Conservation (phyloP, 345 rosid species). For the Pseudoturritis turrita region DNA sequence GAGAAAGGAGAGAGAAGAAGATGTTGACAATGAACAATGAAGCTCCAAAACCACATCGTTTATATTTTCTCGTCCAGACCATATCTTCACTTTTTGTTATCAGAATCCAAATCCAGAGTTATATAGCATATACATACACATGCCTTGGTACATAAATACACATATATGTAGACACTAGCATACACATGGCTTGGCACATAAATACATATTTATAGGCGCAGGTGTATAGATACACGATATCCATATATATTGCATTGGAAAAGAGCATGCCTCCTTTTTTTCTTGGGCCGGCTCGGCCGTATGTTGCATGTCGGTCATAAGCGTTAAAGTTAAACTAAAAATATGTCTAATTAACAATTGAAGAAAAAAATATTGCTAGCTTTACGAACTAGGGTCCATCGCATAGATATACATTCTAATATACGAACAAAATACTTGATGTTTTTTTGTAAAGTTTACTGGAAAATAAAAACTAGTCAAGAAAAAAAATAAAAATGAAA, state of each 20-base stretch:
- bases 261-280: conserved; percentile 10
- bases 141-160: neutral
- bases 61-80: conserved; percentile 7
- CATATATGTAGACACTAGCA: neutral
- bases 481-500: too few species aligned
- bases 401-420: neutral
- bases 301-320: neutral
- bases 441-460: too few species aligned
- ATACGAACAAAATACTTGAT: too few species aligned
- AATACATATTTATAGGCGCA: neutral
- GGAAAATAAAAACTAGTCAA: too few species aligned
- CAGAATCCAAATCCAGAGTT: neutral
- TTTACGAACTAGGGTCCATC: neutral
- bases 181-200: neutral
- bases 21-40: conserved; percentile 16
- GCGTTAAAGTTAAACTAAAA: neutral
- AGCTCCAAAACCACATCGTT: conserved; percentile 16
- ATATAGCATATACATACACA: neutral
- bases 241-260: conserved; percentile 5
- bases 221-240: neutral
- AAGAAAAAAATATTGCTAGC: neutral
- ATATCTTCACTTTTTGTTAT: conserved; percentile 1
- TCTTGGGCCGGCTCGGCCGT: neutral
- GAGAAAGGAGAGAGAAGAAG: conserved; percentile 3
- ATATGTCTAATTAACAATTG: neutral